Base-by-base conservation (phyloP, 2,329 filamentous ascomycete species). In the Xylariales sp. region DNA sequence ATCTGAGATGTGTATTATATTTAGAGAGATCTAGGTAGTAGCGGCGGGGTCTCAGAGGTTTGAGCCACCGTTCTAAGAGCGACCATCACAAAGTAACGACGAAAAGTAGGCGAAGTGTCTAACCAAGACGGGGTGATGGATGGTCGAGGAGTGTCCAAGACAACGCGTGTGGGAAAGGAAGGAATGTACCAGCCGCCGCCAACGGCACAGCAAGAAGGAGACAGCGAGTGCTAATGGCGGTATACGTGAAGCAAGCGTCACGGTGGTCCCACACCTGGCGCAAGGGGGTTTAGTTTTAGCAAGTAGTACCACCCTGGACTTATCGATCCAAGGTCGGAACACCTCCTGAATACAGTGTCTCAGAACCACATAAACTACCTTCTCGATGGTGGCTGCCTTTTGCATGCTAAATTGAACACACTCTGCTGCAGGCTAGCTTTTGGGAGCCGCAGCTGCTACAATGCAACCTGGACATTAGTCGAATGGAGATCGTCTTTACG, bases 221-320 rank as follows among this genome's bases (percentile, higher is more conserved):
- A 33, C 14, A 14, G 17, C 17, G 20, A 10, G 17, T 19, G 11
- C 30, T 15, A 33, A 17, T 33, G 30, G 18, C 18, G 30, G 17
- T 30, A 38, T 23, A 38, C 27, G 36, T 10, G 30, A 14, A 21
- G 36, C 36, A 38, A 17, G 14, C 25, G 18, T 10, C 36, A 17
- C 11, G 29, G n/a, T 19, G n/a, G 11, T 17, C 19, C 19, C 14
- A 27, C 21, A 14, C 36, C 31, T 38, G 18, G 36, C 36, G 36
- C 36, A 38, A 38, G 36, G 36, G 36, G 36, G 19, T 13, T 21
- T 20, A 31, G 18, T n/a, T 19, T 37, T 10, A n/a, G n/a, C 23
- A 25, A n/a, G 23, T n/a, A 28, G 33, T 15, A 19, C n/a, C 21
- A 38, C 18, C 36, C 36, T 32, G 21, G 36, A 32, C 18, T 13